These are phyloP conservation scores for Solanum rostratum DNA, from an alignment of 257 asterid genomes.

Conservation along the genomic window DNA sequence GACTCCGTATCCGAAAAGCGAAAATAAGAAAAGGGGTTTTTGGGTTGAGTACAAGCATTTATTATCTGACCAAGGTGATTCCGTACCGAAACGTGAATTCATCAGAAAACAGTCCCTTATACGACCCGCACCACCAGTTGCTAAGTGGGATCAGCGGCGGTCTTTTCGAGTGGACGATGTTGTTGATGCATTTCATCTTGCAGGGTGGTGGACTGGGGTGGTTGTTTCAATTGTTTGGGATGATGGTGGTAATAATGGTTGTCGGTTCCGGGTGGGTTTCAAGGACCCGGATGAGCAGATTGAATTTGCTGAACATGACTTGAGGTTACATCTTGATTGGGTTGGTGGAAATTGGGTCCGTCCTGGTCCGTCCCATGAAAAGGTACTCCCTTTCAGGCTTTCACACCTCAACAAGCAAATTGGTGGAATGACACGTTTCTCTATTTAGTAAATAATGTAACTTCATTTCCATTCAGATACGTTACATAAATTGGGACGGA, in stretches of 20 bases:
- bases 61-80: neutral
- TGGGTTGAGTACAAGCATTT: neutral
- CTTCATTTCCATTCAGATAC: neutral
- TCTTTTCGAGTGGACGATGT: neutral
- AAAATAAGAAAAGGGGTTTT: neutral
- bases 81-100: neutral
- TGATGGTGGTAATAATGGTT: neutral
- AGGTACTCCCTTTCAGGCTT: neutral
- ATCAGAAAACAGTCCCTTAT: neutral
- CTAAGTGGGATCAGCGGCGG: neutral
- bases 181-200: neutral
- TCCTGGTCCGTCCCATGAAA: neutral
- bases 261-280: neutral
- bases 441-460: neutral
- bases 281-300: neutral
- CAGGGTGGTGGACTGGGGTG: neutral
- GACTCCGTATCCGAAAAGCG: neutral
- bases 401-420: too few species aligned
- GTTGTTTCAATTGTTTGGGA: neutral
- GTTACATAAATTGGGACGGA: neutral
- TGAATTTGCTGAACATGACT: neutral
- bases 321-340: neutral
- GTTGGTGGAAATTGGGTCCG: neutral
- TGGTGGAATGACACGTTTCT: neutral
- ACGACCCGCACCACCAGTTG: neutral